Conservation (phyloP, 768 basidiomycete species). For the Trametes maxima region DNA sequence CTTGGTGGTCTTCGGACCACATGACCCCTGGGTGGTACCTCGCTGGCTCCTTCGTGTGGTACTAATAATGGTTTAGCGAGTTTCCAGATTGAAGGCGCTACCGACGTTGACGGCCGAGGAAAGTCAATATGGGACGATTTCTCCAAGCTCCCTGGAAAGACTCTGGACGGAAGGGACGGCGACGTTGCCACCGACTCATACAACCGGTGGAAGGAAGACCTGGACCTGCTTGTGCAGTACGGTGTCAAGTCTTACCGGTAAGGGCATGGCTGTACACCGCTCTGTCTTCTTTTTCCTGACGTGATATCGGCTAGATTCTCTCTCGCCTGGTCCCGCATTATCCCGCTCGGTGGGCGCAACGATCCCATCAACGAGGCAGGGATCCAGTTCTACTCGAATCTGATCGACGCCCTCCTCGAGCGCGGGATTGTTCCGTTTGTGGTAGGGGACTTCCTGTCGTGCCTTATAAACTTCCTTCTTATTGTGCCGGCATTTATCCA, state of each 20-base stretch:
- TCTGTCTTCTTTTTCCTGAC: background rate
- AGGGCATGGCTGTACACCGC: background rate
- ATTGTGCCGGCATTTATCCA: conserved; percentile 30
- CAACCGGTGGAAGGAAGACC: conserved; percentile 66
- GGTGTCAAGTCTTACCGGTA: conserved; percentile 69
- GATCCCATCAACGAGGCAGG: conserved; percentile 74
- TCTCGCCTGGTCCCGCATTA: conserved; percentile 74
- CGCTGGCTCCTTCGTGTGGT: background rate
- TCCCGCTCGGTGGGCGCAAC: conserved; percentile 70
- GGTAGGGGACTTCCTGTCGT: conserved; percentile 40
- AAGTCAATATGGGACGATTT: conserved; percentile 80
- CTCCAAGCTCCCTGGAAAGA: conserved; percentile 65
- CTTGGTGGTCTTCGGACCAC: background rate
- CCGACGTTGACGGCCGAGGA: conserved; percentile 59
- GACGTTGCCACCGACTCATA: conserved; percentile 76
- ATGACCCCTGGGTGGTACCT: background rate
- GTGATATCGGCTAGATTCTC: conserved; percentile 47
- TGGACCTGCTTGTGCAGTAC: conserved; percentile 60
- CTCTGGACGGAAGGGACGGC: conserved; percentile 64
- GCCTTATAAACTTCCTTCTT: background rate
- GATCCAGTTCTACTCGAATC: conserved; percentile 66
- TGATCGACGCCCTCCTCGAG: conserved; percentile 68
- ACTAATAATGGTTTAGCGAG: conserved; percentile 43
- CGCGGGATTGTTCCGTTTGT: conserved; percentile 70
- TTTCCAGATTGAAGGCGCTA: conserved; percentile 77